Base-by-base conservation (phyloP, 352 stramenopile genomes). In the Pythium diclinum region DNA sequence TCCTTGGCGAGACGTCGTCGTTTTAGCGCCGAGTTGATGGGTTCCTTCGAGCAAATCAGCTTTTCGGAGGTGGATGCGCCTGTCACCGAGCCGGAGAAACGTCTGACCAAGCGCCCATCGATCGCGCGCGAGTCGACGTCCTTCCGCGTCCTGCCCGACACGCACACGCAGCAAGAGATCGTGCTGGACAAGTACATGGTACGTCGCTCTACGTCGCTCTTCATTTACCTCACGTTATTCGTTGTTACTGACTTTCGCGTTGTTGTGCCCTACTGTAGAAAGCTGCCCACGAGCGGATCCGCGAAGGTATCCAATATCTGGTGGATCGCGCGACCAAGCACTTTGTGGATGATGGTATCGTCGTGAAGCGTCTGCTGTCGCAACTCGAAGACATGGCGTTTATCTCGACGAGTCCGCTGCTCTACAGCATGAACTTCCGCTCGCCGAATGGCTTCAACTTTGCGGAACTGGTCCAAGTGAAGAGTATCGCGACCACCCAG, bases 401-500 rank as follows among this genome's bases (percentile, higher is more conserved):
- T 54, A 77, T 92, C 5, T 81, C 87, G 56, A 86, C 81, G 0
- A 82, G 82, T 0, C 84, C 91, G 59, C 67, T 90, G 60, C 74
- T 95, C 6, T 88, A 91, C 40, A 90, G 83, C 44, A 92, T 91
- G 79, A 90, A 91, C 60, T 92, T 90, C 52, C 81, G 84, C 16
- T 78, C 70, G 2, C 48, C 75, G 17, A 87, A 79, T 61, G 86
- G 86, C 14, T 95, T 94, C 60, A 95, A 95, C 67, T 91, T 91
- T 69, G 54, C 59, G 3, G 80, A 79, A 40, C 70, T 95, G 8
- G 78, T 93, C 32, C 91, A 93, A 59, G 79, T 95, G 38, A 95
- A 95, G 69, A 94, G 82, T 58, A 94, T 94, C 49, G 83, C 87
- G 25, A 81, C 73, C 17, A 57, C 67, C 2, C 40, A 69, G 17